Evolutionary conservation across 208 protist species (phyloP).

Genomic region (Trypanosoma scelopori): DNA sequence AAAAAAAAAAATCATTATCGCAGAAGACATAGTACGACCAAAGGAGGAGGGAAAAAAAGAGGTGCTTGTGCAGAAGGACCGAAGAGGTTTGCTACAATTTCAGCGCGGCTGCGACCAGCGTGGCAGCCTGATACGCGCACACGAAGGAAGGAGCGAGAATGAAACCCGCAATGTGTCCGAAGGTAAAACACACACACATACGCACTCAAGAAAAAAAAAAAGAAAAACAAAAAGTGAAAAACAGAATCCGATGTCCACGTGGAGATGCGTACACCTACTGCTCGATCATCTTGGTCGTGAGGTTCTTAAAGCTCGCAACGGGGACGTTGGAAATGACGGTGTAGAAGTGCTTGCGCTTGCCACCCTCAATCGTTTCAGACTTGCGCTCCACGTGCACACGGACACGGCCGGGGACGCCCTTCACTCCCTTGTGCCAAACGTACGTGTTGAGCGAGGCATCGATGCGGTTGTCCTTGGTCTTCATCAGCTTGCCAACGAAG

Average conservation of each 20-base stretch:
- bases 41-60: too few species aligned
- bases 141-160: too few species aligned
- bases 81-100: too few species aligned
- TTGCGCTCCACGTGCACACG: constrained; percentile 93
- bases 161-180: too few species aligned
- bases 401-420: constrained; percentile 93
- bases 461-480: constrained; percentile 97
- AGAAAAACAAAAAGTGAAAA: constrained; percentile 13
- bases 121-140: too few species aligned
- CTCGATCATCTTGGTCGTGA: constrained; percentile 79
- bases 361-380: constrained; percentile 73
- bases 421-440: constrained; percentile 97
- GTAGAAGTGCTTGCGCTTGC: constrained; percentile 90
- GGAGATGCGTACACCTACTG: constrained; percentile 36
- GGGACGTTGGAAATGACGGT: constrained; percentile 89
- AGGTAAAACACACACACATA: too few species aligned
- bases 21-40: too few species aligned
- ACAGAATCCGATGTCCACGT: constrained; percentile 3
- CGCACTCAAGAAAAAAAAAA: neutral
- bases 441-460: constrained; percentile 96
- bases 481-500: constrained; percentile 95
- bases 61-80: too few species aligned
- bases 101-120: too few species aligned
- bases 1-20: too few species aligned
- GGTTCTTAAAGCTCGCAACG: constrained; percentile 79